Conservation (phyloP, 2,329 filamentous ascomycete genomes). For the Stagonosporopsis tanaceti region DNA sequence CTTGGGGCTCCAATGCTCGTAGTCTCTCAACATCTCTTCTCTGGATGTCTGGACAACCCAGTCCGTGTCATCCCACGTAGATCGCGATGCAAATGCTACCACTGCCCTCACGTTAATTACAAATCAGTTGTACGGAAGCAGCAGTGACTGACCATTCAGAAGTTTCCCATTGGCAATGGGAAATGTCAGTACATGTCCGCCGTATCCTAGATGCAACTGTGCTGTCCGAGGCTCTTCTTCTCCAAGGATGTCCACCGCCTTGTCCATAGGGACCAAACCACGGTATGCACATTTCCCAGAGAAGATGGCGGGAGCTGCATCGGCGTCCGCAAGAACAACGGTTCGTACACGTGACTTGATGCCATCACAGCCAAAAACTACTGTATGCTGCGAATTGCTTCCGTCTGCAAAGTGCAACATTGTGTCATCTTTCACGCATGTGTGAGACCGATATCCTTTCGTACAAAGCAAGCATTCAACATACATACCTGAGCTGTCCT, state of each 20-base stretch:
- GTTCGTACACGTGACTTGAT: conserved; percentile 66
- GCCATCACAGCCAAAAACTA: conserved; percentile 69
- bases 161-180: conserved; percentile 65
- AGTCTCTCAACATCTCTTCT: no score
- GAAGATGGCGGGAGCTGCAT: conserved; percentile 57
- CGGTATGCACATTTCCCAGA: conserved; percentile 69
- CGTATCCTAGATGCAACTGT: conserved; percentile 65
- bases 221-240: conserved; percentile 57
- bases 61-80: no score
- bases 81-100: no score
- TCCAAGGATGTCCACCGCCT: conserved; percentile 59
- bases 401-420: conserved; percentile 56
- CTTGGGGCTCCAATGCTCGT: no score
- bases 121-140: conserved; percentile 1
- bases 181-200: conserved; percentile 68
- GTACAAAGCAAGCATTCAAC: background rate
- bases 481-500: conserved; percentile 28
- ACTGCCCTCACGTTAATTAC: conserved; percentile 12
- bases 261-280: conserved; percentile 66
- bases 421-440: conserved; percentile 25
- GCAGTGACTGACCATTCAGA: conserved; percentile 57
- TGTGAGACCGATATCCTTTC: background rate
- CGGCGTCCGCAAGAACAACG: conserved; percentile 58
- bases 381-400: conserved; percentile 52
- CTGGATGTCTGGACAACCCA: no score